Percentiles rank a stretch among this genome's conserved stretches.
phyloP scores from a whole-genome alignment of 2,329 filamentous ascomycete genomes.

The Taxawa tesnikishii region DNA sequence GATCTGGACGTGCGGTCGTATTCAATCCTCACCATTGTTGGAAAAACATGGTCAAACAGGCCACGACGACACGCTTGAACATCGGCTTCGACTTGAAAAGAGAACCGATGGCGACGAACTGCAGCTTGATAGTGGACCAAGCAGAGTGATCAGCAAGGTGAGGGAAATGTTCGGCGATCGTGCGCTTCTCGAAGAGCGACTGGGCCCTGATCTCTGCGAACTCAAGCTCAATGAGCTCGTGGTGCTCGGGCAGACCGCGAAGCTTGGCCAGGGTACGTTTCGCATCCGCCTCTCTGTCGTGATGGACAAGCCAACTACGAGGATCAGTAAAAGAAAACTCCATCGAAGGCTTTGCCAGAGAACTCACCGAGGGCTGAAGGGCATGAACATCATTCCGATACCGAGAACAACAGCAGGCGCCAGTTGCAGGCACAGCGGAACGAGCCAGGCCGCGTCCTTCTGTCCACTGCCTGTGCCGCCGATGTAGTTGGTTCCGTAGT shows the following conservation, averaged over 20 bases:
- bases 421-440: constrained; percentile 61
- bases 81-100: constrained; percentile 55
- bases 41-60: constrained; percentile 33
- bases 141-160: constrained; percentile 41
- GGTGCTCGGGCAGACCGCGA: constrained; percentile 46
- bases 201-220: constrained; percentile 77
- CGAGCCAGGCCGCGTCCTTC: constrained; percentile 53
- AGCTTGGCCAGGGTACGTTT: constrained; percentile 50
- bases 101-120: constrained; percentile 54
- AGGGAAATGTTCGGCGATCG: constrained; percentile 55
- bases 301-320: constrained; percentile 59
- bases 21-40: constrained; percentile 35
- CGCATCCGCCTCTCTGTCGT: constrained; percentile 56
- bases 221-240: constrained; percentile 61
- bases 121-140: constrained; percentile 49
- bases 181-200: constrained; percentile 63
- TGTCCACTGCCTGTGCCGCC: constrained; percentile 45
- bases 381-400: constrained; percentile 66
- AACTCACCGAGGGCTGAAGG: constrained; percentile 47
- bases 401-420: constrained; percentile 54
- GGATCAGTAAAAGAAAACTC: background rate
- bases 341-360: background rate
- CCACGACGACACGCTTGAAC: constrained; percentile 54
- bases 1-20: background rate
- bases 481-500: constrained; percentile 26